Evolutionary conservation across 116 monocot species (phyloP).

Genomic region (Papilionanthe hybrid): DNA sequence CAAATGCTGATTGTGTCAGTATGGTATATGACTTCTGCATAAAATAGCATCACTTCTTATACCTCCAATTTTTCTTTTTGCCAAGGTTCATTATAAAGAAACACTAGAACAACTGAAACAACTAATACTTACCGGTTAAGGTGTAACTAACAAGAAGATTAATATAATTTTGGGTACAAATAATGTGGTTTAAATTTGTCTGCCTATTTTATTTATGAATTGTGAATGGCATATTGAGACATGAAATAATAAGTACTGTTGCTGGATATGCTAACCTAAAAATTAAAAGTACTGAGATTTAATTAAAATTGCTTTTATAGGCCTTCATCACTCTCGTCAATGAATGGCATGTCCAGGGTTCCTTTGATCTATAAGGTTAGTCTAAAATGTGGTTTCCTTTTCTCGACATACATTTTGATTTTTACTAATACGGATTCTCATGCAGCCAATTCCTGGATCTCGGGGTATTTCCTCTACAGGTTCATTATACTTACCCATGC

Average conservation of each 20-base stretch:
- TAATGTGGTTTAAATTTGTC: background rate
- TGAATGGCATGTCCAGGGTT: slow-evolving; percentile 10
- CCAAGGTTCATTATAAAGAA: too few species aligned
- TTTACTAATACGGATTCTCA: slow-evolving; percentile 17
- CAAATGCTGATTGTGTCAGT: too few species aligned
- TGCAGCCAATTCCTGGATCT: slow-evolving; percentile 32
- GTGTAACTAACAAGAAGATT: too few species aligned
- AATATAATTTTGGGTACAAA: background rate
- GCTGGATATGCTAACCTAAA: background rate
- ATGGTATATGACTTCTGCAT: too few species aligned
- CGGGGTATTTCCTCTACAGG: slow-evolving; percentile 39
- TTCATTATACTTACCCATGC: slow-evolving; percentile 5
- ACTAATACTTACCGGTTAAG: too few species aligned
- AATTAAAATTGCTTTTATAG: slow-evolving; percentile 13
- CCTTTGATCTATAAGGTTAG: slow-evolving; percentile 26
- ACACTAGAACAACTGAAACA: too few species aligned
- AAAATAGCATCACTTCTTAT: too few species aligned
- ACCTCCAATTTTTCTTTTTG: too few species aligned
- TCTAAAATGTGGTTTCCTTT: slow-evolving; percentile 1
- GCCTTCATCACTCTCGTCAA: slow-evolving; percentile 11
- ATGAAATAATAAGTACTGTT: background rate
- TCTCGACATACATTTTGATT: background rate
- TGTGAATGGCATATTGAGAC: background rate
- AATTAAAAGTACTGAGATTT: background rate
- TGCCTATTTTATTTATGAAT: background rate